Evolutionary conservation across 2,329 filamentous ascomycete species (phyloP).

Genomic region (Harringtonia lauricola): DNA sequence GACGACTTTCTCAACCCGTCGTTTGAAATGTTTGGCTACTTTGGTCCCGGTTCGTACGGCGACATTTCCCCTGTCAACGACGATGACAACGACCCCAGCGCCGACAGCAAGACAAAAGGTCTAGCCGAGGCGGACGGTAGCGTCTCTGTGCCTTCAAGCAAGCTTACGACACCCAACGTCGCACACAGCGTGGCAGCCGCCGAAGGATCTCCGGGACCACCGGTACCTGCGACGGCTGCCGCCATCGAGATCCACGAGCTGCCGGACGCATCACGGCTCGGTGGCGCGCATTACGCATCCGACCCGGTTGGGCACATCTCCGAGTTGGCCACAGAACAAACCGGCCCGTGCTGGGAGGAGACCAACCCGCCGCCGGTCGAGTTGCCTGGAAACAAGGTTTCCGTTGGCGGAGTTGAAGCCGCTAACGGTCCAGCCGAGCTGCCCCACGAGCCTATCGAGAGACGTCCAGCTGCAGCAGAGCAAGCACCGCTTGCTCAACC

Average conservation of each 20-base stretch:
- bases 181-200: background rate
- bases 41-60: constrained; percentile 33
- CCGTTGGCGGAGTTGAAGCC: constrained; percentile 11
- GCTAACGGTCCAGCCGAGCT: constrained; percentile 23
- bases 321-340: constrained; percentile 35
- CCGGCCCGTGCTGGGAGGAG: constrained; percentile 28
- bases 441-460: constrained; percentile 21
- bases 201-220: background rate
- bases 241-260: constrained; percentile 14
- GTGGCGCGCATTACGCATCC: constrained; percentile 13
- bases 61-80: constrained; percentile 35
- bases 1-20: constrained; percentile 18
- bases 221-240: constrained; percentile 9
- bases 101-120: background rate
- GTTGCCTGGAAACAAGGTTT: constrained; percentile 26
- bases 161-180: no score
- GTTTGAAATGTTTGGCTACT: constrained; percentile 42
- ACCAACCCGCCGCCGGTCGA: constrained; percentile 33
- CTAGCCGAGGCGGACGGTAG: background rate
- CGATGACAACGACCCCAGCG: constrained; percentile 13
- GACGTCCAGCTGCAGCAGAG: constrained; percentile 10
- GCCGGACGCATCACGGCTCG: constrained; percentile 13
- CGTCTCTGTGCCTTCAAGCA: background rate
- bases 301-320: constrained; percentile 33
- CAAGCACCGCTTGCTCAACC: no score